Conservation (phyloP, 768 basidiomycete genomes). For the Suillus weaverae region DNA sequence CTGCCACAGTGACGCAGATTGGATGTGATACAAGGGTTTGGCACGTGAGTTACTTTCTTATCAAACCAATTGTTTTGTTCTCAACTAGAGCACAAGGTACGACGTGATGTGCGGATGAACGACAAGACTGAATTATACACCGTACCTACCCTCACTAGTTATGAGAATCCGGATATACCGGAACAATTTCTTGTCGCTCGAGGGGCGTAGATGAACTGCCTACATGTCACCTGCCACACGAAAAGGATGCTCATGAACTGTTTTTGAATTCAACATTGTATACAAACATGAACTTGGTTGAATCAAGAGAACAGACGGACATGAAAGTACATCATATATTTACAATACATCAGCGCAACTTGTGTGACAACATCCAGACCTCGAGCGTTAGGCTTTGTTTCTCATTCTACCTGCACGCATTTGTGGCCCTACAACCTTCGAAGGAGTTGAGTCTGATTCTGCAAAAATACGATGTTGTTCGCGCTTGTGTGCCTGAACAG, state of each 20-base stretch:
- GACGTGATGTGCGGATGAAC: constrained; percentile 36
- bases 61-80: neutral
- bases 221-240: neutral
- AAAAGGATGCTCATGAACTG: neutral
- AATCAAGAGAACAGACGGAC: too few species aligned
- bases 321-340: neutral
- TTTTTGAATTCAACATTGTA: neutral
- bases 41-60: constrained; percentile 47
- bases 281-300: neutral
- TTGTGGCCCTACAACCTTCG: constrained; percentile 27
- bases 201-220: neutral
- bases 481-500: constrained; percentile 21
- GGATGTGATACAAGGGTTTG: constrained; percentile 71
- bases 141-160: constrained; percentile 45
- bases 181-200: constrained; percentile 72
- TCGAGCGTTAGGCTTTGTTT: neutral
- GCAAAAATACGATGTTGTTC: constrained; percentile 5
- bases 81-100: constrained; percentile 40
- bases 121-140: constrained; percentile 40
- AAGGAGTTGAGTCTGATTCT: constrained; percentile 6
- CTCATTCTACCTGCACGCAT: constrained; percentile 10
- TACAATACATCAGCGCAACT: neutral
- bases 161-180: constrained; percentile 67
- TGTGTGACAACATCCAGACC: neutral
- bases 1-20: constrained; percentile 54